These are phyloP conservation scores for Camelina hispida DNA, from an alignment of 345 rosid species.

Conservation along the genomic window DNA sequence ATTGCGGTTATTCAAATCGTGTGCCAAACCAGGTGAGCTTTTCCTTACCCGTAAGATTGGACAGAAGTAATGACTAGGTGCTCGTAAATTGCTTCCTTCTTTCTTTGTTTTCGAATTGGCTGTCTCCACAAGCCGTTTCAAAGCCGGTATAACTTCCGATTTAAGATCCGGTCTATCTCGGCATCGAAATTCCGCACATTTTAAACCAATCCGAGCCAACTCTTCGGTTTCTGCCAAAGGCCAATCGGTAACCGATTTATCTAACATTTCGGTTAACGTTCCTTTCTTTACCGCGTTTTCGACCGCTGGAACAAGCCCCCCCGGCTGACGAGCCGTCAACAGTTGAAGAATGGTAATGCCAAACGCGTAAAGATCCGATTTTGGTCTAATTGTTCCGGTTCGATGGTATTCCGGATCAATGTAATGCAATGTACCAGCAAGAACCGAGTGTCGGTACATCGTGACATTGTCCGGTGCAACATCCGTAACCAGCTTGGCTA, in stretches of 20 bases:
- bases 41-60: slow-evolving; percentile 74
- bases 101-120: slow-evolving; percentile 58
- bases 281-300: slow-evolving; percentile 65
- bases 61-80: slow-evolving; percentile 84
- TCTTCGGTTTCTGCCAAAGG: slow-evolving; percentile 77
- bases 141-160: slow-evolving; percentile 71
- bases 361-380: slow-evolving; percentile 82
- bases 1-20: neutral
- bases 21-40: neutral
- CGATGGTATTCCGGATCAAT: slow-evolving; percentile 90
- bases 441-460: slow-evolving; percentile 61
- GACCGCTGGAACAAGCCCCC: slow-evolving; percentile 54
- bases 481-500: slow-evolving; percentile 77
- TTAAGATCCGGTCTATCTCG: slow-evolving; percentile 94
- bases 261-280: slow-evolving; percentile 63
- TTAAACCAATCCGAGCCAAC: slow-evolving; percentile 67
- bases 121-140: slow-evolving; percentile 62
- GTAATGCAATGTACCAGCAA: slow-evolving; percentile 81
- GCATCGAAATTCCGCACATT: slow-evolving; percentile 74
- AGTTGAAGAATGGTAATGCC: slow-evolving; percentile 74
- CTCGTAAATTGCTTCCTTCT: slow-evolving; percentile 47
- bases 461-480: slow-evolving; percentile 75
- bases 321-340: slow-evolving; percentile 61
- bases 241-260: slow-evolving; percentile 73
- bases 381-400: slow-evolving; percentile 86